phyloP scores from a whole-genome alignment of 2,329 filamentous ascomycete genomes.

The Aspergillus candidus region DNA sequence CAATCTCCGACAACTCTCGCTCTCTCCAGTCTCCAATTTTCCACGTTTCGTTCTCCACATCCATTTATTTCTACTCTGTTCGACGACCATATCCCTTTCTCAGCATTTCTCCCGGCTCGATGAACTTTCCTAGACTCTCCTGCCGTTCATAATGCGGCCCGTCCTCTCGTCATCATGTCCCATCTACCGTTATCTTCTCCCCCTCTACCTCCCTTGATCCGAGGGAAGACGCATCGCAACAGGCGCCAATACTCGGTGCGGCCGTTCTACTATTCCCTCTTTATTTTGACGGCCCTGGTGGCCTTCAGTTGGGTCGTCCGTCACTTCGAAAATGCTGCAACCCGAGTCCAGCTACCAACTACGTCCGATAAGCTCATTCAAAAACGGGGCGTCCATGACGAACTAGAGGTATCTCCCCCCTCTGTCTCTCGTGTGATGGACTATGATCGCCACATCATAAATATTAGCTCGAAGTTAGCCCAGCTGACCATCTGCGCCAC shows the following conservation, averaged over 20 bases:
- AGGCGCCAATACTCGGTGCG: slow-evolving; percentile 37
- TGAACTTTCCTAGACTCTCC: not conserved
- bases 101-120: not conserved
- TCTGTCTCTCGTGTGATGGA: slow-evolving; percentile 1
- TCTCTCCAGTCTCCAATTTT: too few relatives aligned
- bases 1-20: too few relatives aligned
- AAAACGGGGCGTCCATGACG: slow-evolving; percentile 2
- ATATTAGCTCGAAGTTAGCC: too few relatives aligned
- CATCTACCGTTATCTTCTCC: slow-evolving; percentile 12
- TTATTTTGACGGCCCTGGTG: slow-evolving; percentile 31
- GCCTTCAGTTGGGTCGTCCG: slow-evolving; percentile 24
- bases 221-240: slow-evolving; percentile 9
- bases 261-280: slow-evolving; percentile 43
- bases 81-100: not conserved
- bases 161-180: slow-evolving; percentile 18
- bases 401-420: slow-evolving; percentile 22
- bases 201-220: slow-evolving; percentile 11
- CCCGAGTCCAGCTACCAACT: too few relatives aligned
- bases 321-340: slow-evolving; percentile 6
- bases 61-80: not conserved
- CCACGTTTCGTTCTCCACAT: not conserved
- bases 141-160: slow-evolving; percentile 25
- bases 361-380: too few relatives aligned
- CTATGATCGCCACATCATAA: not conserved
- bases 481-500: too few relatives aligned